These are phyloP conservation scores for Bruguiera parviflora DNA, from an alignment of 345 rosid genomes.

Conservation along the genomic window DNA sequence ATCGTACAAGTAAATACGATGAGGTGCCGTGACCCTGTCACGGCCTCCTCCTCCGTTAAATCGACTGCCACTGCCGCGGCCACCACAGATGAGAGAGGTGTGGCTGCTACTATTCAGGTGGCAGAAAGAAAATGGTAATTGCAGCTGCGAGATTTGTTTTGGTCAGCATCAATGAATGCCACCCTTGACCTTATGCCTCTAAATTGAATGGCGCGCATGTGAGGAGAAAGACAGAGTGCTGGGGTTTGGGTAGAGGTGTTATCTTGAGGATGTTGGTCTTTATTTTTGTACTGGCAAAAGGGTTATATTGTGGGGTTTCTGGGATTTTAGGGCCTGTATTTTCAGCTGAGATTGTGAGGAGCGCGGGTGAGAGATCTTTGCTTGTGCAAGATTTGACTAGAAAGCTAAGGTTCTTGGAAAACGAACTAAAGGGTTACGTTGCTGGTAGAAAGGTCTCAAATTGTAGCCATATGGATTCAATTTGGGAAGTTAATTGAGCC, in stretches of 20 bases:
- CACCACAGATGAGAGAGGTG: slow-evolving; percentile 45
- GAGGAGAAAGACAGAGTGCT: slow-evolving; percentile 15
- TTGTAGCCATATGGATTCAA: slow-evolving; percentile 47
- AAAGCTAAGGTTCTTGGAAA: slow-evolving; percentile 48
- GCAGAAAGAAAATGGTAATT: slow-evolving; percentile 74
- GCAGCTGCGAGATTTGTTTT: slow-evolving; percentile 77
- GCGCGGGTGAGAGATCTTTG: slow-evolving; percentile 44
- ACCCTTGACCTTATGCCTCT: slow-evolving; percentile 79
- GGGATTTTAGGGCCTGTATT: slow-evolving; percentile 41
- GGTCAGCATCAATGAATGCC: slow-evolving; percentile 75
- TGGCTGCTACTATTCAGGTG: slow-evolving; percentile 33
- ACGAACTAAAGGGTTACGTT: slow-evolving; percentile 38
- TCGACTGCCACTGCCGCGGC: slow-evolving; percentile 26
- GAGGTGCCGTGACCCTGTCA: slow-evolving; percentile 9
- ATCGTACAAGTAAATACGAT: no score
- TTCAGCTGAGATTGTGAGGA: slow-evolving; percentile 42
- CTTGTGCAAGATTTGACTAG: slow-evolving; percentile 31
- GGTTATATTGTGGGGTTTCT: slow-evolving; percentile 35
- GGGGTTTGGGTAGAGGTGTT: neutral
- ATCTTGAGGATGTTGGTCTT: slow-evolving; percentile 33
- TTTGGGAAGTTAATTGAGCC: slow-evolving; percentile 42
- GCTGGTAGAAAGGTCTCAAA: slow-evolving; percentile 37
- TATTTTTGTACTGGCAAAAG: slow-evolving; percentile 40
- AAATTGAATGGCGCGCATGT: slow-evolving; percentile 21
- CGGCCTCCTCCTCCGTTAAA: slow-evolving; percentile 35